A percentile compares a stretch with the other conserved stretches of the same genome.
Evolutionary conservation across 768 basidiomycete species (phyloP).

Genomic region (Tricholoma flavovirens): DNA sequence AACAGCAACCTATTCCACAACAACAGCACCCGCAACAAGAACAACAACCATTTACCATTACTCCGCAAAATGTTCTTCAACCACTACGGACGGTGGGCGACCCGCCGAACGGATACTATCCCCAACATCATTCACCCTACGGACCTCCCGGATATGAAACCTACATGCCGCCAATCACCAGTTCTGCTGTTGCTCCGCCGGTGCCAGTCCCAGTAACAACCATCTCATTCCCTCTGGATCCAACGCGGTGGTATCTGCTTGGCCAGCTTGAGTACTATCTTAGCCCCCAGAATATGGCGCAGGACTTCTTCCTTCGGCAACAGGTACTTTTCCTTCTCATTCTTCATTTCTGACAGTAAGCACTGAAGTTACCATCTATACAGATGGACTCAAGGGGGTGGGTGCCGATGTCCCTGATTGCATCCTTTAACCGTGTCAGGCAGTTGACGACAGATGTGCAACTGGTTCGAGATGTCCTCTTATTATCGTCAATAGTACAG

Average conservation of each 20-base stretch:
- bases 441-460: conserved; percentile 53
- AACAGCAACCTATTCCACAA: conserved; percentile 7
- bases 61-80: conserved; percentile 29
- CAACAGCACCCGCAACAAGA: conserved; percentile 5
- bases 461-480: conserved; percentile 66
- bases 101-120: conserved; percentile 19
- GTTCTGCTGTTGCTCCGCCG: conserved; percentile 25
- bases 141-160: conserved; percentile 25
- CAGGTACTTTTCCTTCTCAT: conserved; percentile 38
- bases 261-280: conserved; percentile 91
- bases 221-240: conserved; percentile 55
- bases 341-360: not conserved
- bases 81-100: conserved; percentile 15
- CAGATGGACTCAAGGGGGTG: conserved; percentile 91
- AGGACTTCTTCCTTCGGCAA: conserved; percentile 77
- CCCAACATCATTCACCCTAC: conserved; percentile 20
- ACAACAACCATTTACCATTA: conserved; percentile 24
- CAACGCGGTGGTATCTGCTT: conserved; percentile 62
- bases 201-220: conserved; percentile 43
- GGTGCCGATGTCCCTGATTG: conserved; percentile 75
- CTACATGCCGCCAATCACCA: conserved; percentile 16
- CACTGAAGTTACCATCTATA: not conserved
- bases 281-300: conserved; percentile 83
- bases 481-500: conserved; percentile 62
- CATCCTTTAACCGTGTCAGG: conserved; percentile 83